Evolutionary conservation across 306 rosid species (phyloP), one percentile per base, ranked within the genome.

Genomic region (Albizia julibrissin): DNA sequence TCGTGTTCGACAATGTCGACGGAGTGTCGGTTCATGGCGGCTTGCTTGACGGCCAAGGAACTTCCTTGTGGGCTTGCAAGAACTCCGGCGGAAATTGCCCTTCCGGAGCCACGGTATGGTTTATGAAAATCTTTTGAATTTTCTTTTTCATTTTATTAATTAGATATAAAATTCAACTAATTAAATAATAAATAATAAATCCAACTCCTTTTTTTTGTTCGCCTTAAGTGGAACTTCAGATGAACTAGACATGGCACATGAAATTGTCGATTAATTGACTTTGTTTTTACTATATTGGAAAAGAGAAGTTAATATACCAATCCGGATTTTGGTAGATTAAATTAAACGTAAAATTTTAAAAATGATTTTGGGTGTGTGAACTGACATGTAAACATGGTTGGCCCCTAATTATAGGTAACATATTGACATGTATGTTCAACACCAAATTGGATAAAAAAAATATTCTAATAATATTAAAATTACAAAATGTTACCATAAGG

Each of bases 11-110:
- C 3, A 12, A 74, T 1, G 90, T 91, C 0, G 37, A 72, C 1
- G 91, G 94, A 0, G 83, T 89, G 29, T 80, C 89, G 0, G 69
- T 91, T 19, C 81, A 54, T 0, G 89, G 95, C 0, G 95, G 95
- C 0, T n/a, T 80, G 43, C 86, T 91, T 54, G 93, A 91, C 43
- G 93, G 76, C 47, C 89, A 84, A 72, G 94, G 90, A 37, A 66
- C 79, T 19, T 49, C 77, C 8, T 59, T 90, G 62, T 90, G 94
- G 94, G 47, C 34, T 56, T 88, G 94, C 79, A 90, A 90, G 73
- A 72, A 82, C 66, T 78, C 87, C 0, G 87, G 71, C 66, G 50
- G 43, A 5, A 54, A 79, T 81, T 89, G 92, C 66, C 88, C 88
- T 2, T 29, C 46, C 2, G 90, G 92, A 29, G 92, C 90, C 62